Evolutionary conservation across 306 rosid genomes (phyloP), one percentile per base, ranked within the genome.

Genomic region (Medicago arabica): DNA sequence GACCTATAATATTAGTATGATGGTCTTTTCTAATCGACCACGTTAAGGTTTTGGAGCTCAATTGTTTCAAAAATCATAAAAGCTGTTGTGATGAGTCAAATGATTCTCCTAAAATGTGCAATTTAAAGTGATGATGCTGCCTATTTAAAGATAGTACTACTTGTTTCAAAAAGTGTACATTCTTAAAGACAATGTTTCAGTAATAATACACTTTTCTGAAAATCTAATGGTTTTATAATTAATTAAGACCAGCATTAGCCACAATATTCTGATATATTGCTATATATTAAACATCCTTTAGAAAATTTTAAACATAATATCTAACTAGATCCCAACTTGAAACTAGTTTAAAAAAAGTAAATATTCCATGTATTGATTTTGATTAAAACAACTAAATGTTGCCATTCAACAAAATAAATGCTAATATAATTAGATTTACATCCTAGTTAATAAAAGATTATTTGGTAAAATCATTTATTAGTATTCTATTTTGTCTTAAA

Each of bases 101-200:
- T 17, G 21, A 21, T 31, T 40, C 60, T 61, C 15, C 62, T 16
- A 75, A 14, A 40, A 31, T 50, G 61, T 38, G 50, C 67, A 75
- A 68, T 60, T 60, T 57, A 73, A 61, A 81, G 67, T 40, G 72
- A 62, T 19, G 10, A 11, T 63, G 18, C 63, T 75, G 47, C 70
- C 69, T 47, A 63, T 62, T 61, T 38, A 69, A 63, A 75, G 67
- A 1, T 57, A 4, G n/a, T 67, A 69, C 72, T 74, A 69, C 59
- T 62, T 31, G 47, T 54, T 66, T 54, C 55, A 62, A 71, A 64
- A 53, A 67, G 68, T 75, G 64, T 17, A 10, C 14, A 65, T 55
- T 47, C 74, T 65, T 12, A 36, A 69, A 53, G 63, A 62, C 41
- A 67, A 67, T 21, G 65, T 75, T 23, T 53, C 40, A 40, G 36